Evolutionary conservation across 179 eudicot species (phyloP).

Genomic region (Corrigiola litoralis): DNA sequence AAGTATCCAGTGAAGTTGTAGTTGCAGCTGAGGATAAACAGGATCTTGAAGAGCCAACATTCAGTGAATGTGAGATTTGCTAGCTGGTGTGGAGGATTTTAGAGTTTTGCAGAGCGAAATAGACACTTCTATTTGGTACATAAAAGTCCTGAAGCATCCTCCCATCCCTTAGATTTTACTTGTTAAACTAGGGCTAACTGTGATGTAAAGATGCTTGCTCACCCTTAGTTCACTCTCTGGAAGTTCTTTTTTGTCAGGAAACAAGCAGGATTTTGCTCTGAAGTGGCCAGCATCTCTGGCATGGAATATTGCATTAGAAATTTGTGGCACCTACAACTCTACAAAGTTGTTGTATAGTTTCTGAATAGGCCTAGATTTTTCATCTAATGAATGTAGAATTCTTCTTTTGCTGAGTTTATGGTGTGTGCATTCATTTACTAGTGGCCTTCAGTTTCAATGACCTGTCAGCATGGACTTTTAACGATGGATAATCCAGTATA

Average conservation of each 20-base stretch:
- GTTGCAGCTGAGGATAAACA: slow-evolving; percentile 1
- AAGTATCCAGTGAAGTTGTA: neutral
- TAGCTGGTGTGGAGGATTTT: neutral
- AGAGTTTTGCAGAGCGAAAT: no score
- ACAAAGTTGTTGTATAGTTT: slow-evolving; percentile 3
- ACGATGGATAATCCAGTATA: no score
- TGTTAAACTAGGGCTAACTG: neutral
- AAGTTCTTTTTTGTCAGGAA: neutral
- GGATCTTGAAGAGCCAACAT: neutral
- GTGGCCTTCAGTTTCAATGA: neutral
- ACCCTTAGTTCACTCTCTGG: neutral
- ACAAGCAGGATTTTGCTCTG: neutral
- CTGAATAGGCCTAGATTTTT: neutral
- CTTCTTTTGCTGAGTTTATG: no score
- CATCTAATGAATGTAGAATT: neutral
- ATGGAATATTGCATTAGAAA: neutral
- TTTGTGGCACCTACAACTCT: neutral
- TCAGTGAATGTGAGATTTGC: neutral
- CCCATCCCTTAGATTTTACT: neutral
- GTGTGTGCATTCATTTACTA: no score
- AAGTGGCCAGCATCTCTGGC: slow-evolving; percentile 5
- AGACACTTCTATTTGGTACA: neutral
- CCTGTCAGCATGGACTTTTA: neutral
- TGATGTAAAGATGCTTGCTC: slow-evolving; percentile 11
- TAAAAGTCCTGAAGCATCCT: neutral